Base-by-base conservation (phyloP, 78 protist genomes). In the Polysphondylium violaceum region DNA sequence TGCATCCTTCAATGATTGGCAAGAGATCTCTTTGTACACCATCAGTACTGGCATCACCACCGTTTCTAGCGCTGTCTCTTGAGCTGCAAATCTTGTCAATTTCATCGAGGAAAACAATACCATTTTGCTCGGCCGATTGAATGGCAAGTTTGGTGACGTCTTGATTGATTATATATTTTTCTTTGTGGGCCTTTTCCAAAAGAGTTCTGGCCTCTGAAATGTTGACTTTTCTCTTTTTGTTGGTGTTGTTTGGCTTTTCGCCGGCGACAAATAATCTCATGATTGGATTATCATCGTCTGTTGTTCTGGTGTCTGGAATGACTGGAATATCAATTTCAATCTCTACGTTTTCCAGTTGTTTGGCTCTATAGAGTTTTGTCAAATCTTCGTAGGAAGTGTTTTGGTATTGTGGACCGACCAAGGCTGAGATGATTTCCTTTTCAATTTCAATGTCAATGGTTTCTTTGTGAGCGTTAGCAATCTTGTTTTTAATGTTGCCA, bases 11-110 rank as follows among this genome's bases (percentile, higher is more conserved):
- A 31, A 97, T 64, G 40, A 97, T 67, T 33, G 99, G 99, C 3
- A 97, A 78, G 4, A 97, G 74, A 51, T 97, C 98, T n/a, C 98
- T 92, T 77, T 97, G 99, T n/a, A 97, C 99, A 35, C 99, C 99
- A 69, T 96, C 98, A 1, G 95, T 64, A 4, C 95, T 73, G 1
- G 97, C 97, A 41, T 96, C 96, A 60, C 75, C 73, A 43, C 78
- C 88, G 51, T 47, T 69, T 53, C 25, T 33, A 56, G 4, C 4
- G 11, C 65, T 41, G 0, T 77, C 86, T 23, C 44, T 75, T 9
- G 79, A 41, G 35, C 78, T 55, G 31, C 87, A 87, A 44, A 97
- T 96, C 94, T 97, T 97, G 76, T 97, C 99, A 58, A 97, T 96
- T 73, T 97, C 99, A 92, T 97, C 99, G 9, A 97, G 87, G 65